Base-by-base conservation (phyloP, 106 monocot genomes). In the Dendrobium officinale region DNA sequence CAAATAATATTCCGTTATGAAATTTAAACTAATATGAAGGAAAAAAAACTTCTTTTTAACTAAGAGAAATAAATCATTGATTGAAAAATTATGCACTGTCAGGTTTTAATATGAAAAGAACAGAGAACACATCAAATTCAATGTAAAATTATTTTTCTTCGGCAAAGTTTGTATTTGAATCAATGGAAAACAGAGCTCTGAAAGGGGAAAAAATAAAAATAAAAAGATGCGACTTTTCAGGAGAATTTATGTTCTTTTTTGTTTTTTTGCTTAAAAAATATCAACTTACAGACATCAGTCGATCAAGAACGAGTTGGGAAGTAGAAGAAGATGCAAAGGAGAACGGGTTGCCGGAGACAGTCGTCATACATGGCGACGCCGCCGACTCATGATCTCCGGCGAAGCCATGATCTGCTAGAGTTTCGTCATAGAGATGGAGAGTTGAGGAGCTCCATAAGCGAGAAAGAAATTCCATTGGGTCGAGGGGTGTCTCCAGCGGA, bases 401-500 rank as follows among this genome's bases (percentile, higher is more conserved):
- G 20, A 86, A 86, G 31, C 91, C 88, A 72, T 31, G 31, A 1
- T 89, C 90, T 3, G 76, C 51, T 19, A 82, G 82, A 19, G 44
- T 67, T 18, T 41, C 68, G 26, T 4, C 15, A 1, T 11, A n/a
- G 70, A 20, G 41, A 22, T 55, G 72, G 74, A 47, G 55, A 16
- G 73, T 42, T 17, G 95, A 86, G 49, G 86, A 55, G 72, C 81
- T 70, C 70, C 91, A 93, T 0, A 89, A 91, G 61, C 93, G 83
- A 33, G 96, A 92, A 17, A 96, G 86, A 79, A 93, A 92, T 84
- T 96, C 93, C 90, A 90, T 93, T 6, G 91, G 93, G 70, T 93
- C 91, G 2, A 1, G 70, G 13, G 37, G 27, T 13, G 37, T 16
- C 33, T 70, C 70, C 33, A 33, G 33, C 70, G 8, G 33, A 15